These are phyloP conservation scores for Nematocida sp. DNA, from an alignment of 371 early-diverging fungal species.

Conservation along the genomic window DNA sequence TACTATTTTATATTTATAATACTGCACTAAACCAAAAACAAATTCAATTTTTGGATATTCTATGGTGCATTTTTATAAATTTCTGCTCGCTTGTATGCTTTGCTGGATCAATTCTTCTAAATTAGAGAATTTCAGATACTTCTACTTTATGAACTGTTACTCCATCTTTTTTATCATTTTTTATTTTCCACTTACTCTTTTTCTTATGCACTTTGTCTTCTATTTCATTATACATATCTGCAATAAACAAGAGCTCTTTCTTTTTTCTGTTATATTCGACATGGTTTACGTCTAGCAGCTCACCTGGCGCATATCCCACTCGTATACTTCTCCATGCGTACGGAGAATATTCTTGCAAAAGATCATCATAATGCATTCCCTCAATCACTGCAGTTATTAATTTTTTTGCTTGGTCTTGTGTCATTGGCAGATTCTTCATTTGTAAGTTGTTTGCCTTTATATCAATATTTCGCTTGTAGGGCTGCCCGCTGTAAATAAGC, in stretches of 20 bases:
- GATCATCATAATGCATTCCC: slow-evolving; percentile 28
- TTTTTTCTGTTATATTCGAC: background rate
- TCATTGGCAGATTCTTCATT: background rate
- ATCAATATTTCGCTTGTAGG: slow-evolving; percentile 1
- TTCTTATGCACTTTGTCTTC: slow-evolving; percentile 4
- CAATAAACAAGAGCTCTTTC: background rate
- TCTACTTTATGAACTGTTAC: background rate
- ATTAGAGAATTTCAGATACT: background rate
- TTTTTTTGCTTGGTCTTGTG: background rate
- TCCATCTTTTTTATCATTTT: background rate
- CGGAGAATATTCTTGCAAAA: slow-evolving; percentile 34
- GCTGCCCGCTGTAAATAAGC: background rate
- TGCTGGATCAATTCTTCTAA: background rate
- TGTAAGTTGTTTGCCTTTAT: background rate
- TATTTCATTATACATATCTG: slow-evolving; percentile 38
- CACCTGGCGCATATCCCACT: slow-evolving; percentile 9
- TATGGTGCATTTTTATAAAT: too few relatives aligned
- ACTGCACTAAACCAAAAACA: too few relatives aligned
- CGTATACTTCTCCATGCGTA: slow-evolving; percentile 22
- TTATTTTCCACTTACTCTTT: slow-evolving; percentile 21
- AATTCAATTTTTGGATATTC: too few relatives aligned
- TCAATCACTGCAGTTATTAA: slow-evolving; percentile 15
- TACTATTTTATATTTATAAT: too few relatives aligned
- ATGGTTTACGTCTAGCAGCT: slow-evolving; percentile 15
- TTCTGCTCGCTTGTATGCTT: too few relatives aligned